Evolutionary conservation across 805 yeast genomes (phyloP).

Genomic region (Schwanniomyces yamadae): DNA sequence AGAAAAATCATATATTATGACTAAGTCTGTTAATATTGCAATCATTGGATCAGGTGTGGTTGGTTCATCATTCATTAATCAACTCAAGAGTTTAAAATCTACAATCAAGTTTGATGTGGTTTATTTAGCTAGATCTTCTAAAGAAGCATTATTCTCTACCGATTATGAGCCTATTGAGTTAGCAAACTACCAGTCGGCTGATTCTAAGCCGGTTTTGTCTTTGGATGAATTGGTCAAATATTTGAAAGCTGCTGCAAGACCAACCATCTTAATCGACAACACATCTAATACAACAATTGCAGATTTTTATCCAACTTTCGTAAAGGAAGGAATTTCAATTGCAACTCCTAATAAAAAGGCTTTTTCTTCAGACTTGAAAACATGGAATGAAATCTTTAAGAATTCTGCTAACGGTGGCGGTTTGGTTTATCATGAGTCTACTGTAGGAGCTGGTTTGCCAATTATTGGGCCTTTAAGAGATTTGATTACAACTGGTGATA

Average conservation of each 20-base stretch:
- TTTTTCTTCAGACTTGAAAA: constrained; percentile 69
- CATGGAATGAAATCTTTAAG: constrained; percentile 76
- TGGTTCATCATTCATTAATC: constrained; percentile 87
- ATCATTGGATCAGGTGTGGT: constrained; percentile 86
- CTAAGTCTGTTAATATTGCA: constrained; percentile 43
- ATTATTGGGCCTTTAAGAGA: constrained; percentile 86
- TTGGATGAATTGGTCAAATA: constrained; percentile 59
- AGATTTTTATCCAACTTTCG: constrained; percentile 68
- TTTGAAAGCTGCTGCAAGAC: constrained; percentile 64
- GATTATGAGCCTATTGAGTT: constrained; percentile 74
- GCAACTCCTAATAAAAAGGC: constrained; percentile 99
- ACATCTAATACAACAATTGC: constrained; percentile 85
- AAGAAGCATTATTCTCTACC: constrained; percentile 62
- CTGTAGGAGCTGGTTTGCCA: constrained; percentile 98
- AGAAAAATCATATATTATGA: constrained; percentile 15
- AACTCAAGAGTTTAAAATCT: constrained; percentile 63
- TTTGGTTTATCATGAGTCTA: constrained; percentile 94
- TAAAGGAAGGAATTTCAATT: constrained; percentile 77
- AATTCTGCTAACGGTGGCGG: constrained; percentile 55
- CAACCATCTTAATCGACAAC: constrained; percentile 88
- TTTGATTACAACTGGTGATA: constrained; percentile 88
- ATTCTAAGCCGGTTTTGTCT: constrained; percentile 49
- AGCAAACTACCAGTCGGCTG: constrained; percentile 52
- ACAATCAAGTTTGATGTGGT: constrained; percentile 72
- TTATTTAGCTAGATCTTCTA: constrained; percentile 69